Evolutionary conservation across 1,284 basidiomycete species (phyloP).

Genomic region (Sanghuangporus weigelae): DNA sequence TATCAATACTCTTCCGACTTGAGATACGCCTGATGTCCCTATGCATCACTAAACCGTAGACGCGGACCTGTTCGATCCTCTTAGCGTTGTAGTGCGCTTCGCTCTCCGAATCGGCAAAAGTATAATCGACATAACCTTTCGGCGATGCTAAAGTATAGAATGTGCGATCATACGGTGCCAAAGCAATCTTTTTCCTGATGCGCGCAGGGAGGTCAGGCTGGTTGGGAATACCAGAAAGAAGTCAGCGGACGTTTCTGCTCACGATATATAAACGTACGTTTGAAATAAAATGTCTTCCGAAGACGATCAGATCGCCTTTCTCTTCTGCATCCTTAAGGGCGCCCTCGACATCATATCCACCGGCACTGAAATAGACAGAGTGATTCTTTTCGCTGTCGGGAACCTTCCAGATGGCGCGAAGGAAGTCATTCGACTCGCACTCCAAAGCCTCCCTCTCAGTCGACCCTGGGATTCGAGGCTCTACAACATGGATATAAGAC

Average conservation of each 20-base stretch:
- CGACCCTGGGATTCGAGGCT: conserved; percentile 28
- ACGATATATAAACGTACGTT: conserved; percentile 32
- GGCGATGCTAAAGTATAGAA: conserved; percentile 14
- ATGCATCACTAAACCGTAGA: background rate
- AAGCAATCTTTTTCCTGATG: conserved; percentile 13
- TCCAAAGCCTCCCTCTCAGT: too few relatives aligned
- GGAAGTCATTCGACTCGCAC: conserved; percentile 32
- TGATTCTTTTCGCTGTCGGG: background rate
- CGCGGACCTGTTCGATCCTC: background rate
- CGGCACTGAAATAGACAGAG: background rate
- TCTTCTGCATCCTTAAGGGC: conserved; percentile 31
- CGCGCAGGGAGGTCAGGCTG: conserved; percentile 17
- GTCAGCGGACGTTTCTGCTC: background rate
- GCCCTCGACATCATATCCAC: background rate
- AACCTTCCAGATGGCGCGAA: conserved; percentile 24
- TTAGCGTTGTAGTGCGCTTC: conserved; percentile 4
- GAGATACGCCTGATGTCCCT: too few relatives aligned
- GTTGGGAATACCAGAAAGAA: background rate
- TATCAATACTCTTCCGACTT: too few relatives aligned
- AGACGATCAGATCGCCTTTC: conserved; percentile 36
- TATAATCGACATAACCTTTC: conserved; percentile 17
- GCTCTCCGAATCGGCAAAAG: conserved; percentile 14
- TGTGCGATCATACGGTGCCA: conserved; percentile 15
- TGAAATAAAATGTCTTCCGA: conserved; percentile 44
- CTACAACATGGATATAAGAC: conserved; percentile 50